Percentiles rank a stretch among this genome's conserved stretches.
These are phyloP conservation scores for Xenoacremonium recifei DNA, from an alignment of 2,329 filamentous ascomycete genomes.

Conservation along the genomic window DNA sequence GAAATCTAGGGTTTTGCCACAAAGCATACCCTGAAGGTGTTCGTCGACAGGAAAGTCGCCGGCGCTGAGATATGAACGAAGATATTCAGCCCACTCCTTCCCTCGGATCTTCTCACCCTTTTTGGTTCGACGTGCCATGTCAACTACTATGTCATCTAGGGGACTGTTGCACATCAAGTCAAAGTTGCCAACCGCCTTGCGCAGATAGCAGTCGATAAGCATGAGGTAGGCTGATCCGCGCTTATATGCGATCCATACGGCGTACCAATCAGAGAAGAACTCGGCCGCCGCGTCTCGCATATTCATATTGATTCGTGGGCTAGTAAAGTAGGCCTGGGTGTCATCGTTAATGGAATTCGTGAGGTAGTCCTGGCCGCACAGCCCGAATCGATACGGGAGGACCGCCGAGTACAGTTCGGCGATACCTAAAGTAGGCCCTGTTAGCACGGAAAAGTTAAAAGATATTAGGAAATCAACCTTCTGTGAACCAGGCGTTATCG, in stretches of 20 bases:
- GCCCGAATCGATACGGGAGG: neutral
- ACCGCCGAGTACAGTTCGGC: neutral
- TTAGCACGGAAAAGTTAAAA: neutral
- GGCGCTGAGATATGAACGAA: neutral
- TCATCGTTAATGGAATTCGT: neutral
- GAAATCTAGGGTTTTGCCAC: neutral
- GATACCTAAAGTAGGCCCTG: neutral
- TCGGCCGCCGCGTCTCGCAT: neutral
- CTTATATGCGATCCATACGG: neutral
- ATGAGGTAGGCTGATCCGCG: neutral
- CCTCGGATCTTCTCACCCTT: neutral
- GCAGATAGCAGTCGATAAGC: neutral
- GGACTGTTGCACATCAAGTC: neutral
- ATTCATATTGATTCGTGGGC: neutral
- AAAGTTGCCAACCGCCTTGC: neutral
- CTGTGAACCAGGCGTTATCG: neutral
- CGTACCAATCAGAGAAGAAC: neutral
- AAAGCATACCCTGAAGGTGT: neutral
- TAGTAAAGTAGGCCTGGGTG: neutral
- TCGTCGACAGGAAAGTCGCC: neutral
- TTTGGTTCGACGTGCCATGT: neutral
- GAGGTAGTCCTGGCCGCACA: neutral
- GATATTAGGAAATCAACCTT: too few relatives aligned
- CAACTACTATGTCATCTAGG: neutral
- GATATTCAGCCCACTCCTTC: neutral